These are phyloP conservation scores for Mangifera indica DNA, from an alignment of 345 rosid genomes.

Conservation along the genomic window DNA sequence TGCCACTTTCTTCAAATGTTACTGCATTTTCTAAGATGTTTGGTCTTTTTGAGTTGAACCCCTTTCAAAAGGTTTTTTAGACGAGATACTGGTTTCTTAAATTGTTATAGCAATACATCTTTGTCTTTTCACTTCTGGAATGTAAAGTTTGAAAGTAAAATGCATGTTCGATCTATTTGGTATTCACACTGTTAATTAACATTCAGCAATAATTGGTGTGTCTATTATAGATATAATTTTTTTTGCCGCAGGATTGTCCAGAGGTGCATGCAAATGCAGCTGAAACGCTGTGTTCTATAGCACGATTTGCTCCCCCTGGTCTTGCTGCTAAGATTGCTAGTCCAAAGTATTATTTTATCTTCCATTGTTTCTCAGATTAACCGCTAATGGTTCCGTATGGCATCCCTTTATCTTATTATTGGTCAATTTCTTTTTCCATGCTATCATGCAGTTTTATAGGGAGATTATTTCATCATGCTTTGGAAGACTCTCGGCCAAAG, in stretches of 20 bases:
- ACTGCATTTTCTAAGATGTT: not conserved
- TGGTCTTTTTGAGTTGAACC: not conserved
- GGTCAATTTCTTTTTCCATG: conserved; percentile 6
- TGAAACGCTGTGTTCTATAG: conserved; percentile 81
- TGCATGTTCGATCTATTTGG: not conserved
- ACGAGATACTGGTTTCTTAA: not conserved
- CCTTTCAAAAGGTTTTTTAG: not conserved
- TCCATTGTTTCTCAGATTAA: conserved; percentile 16
- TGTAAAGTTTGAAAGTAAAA: not conserved
- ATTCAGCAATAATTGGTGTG: not conserved
- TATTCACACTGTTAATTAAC: conserved; percentile 4
- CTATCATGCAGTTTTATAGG: conserved; percentile 65
- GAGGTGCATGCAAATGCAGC: conserved; percentile 97
- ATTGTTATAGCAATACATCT: not conserved
- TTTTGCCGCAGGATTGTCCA: conserved; percentile 62
- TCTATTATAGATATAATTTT: not conserved
- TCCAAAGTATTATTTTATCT: conserved; percentile 52
- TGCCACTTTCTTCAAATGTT: not conserved
- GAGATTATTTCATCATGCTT: conserved; percentile 73
- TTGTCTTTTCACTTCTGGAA: not conserved
- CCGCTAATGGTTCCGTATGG: not conserved
- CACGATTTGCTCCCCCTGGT: conserved; percentile 80
- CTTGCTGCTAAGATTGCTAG: conserved; percentile 76
- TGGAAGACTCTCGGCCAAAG: conserved; percentile 83
- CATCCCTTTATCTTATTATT: conserved; percentile 14